These are phyloP conservation scores for Cornus controversa DNA, from an alignment of 148 eudicot genomes.

Conservation along the genomic window DNA sequence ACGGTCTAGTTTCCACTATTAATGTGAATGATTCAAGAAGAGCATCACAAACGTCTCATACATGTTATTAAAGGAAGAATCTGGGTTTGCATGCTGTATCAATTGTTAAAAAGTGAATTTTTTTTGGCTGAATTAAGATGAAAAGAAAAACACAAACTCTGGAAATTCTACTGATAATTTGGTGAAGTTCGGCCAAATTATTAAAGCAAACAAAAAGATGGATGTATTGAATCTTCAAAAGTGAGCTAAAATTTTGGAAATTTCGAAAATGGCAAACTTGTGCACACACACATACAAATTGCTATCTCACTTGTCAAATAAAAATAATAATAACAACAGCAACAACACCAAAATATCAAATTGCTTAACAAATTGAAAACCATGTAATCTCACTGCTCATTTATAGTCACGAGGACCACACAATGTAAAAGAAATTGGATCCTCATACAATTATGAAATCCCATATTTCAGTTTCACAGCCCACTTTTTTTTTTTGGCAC, in stretches of 20 bases:
- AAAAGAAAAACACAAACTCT: not conserved
- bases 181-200: not conserved
- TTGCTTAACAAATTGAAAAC: not conserved
- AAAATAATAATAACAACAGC: no score
- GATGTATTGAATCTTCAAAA: not conserved
- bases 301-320: no score
- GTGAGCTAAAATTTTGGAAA: not conserved
- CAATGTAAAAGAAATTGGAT: not conserved
- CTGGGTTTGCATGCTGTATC: not conserved
- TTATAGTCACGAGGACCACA: not conserved
- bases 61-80: not conserved
- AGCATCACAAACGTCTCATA: not conserved
- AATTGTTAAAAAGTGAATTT: not conserved
- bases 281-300: no score
- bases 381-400: not conserved
- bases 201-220: not conserved
- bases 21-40: not conserved
- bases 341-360: no score
- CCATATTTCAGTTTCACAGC: not conserved
- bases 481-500: not conserved
- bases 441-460: not conserved
- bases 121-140: not conserved
- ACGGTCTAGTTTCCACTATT: not conserved
- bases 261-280: not conserved
- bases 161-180: not conserved